Conservation (phyloP, 1,139 yeast genomes). For the Lodderomyces metapsilosis region DNA sequence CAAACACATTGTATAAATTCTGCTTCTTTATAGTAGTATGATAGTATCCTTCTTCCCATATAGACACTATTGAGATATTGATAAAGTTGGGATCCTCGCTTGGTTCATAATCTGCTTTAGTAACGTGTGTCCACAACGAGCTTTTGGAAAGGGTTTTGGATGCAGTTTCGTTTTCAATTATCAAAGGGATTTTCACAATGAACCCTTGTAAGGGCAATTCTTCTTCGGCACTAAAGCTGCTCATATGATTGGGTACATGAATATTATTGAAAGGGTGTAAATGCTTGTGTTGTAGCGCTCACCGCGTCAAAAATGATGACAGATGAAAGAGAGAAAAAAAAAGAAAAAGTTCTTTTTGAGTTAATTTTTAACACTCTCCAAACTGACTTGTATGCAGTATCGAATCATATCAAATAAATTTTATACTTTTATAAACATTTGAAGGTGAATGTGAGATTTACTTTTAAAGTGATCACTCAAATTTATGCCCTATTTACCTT, state of each 20-base stretch:
- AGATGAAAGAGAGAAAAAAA: no score
- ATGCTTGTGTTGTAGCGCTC: no score
- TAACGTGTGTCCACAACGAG: constrained; percentile 14
- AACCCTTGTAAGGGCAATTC: constrained; percentile 10
- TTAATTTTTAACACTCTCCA: no score
- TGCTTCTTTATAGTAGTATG: constrained; percentile 13
- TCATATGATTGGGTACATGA: background rate
- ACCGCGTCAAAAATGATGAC: no score
- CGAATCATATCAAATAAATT: no score
- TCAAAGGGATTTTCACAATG: constrained; percentile 13
- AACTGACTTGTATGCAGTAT: no score
- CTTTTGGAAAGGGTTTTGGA: constrained; percentile 8
- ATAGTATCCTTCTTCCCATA: constrained; percentile 15
- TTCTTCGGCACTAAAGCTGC: background rate
- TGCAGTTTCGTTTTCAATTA: constrained; percentile 11
- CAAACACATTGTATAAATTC: constrained; percentile 8
- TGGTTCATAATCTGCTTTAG: constrained; percentile 12
- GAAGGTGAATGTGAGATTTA: no score
- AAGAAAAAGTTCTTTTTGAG: no score
- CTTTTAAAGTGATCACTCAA: no score
- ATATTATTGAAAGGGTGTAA: no score
- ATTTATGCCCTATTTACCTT: no score
- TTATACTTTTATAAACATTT: no score
- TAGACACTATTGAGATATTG: constrained; percentile 14
- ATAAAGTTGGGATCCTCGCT: constrained; percentile 15